Conservation (phyloP, 768 basidiomycete genomes). For the Pleurotus ostreatus region DNA sequence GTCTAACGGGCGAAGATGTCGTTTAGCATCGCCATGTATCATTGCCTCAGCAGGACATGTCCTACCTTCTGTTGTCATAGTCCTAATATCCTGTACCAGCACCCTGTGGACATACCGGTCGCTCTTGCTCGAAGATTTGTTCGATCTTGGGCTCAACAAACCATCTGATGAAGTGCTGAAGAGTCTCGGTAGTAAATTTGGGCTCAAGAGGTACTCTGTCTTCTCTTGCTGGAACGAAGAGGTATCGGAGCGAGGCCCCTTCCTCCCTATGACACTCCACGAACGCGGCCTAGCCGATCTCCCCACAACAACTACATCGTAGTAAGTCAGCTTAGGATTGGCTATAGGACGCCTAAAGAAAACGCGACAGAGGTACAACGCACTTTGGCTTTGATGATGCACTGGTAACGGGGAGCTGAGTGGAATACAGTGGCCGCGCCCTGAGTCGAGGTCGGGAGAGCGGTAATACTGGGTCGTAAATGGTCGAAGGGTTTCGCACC, state of each 20-base stretch:
- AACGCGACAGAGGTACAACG: background rate
- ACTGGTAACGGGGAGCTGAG: too few species aligned
- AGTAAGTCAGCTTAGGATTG: too few species aligned
- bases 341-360: too few species aligned
- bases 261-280: slow-evolving; percentile 37
- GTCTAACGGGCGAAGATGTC: too few species aligned
- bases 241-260: slow-evolving; percentile 31
- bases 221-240: slow-evolving; percentile 29
- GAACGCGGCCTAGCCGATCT: slow-evolving; percentile 24
- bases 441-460: slow-evolving; percentile 1
- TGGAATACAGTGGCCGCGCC: too few species aligned
- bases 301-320: slow-evolving; percentile 9
- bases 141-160: slow-evolving; percentile 10
- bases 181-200: slow-evolving; percentile 31
- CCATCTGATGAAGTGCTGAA: slow-evolving; percentile 19
- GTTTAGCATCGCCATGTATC: too few species aligned
- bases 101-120: too few species aligned
- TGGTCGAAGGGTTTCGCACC: slow-evolving; percentile 10
- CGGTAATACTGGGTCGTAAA: slow-evolving; percentile 6
- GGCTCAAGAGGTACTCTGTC: slow-evolving; percentile 25
- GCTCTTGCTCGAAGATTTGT: background rate
- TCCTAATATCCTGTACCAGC: too few species aligned
- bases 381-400: background rate
- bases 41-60: too few species aligned
- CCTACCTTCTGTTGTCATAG: too few species aligned